phyloP scores from a whole-genome alignment of 1,284 basidiomycete species.

The Puccinia polysora region DNA sequence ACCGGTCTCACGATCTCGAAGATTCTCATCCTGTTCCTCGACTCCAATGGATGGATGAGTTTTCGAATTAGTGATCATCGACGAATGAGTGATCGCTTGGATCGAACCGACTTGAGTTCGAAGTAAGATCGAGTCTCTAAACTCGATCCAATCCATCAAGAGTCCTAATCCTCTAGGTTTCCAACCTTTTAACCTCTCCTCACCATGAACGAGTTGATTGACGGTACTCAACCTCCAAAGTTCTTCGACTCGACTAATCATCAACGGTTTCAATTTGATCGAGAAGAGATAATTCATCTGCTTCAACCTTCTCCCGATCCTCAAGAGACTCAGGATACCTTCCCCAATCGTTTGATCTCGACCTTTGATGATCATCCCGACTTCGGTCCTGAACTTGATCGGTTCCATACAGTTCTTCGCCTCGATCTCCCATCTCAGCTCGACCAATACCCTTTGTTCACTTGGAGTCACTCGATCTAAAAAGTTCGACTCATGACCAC shows the following conservation, averaged over 20 bases:
- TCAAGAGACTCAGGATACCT: constrained; percentile 68
- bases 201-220: constrained; percentile 85
- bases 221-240: constrained; percentile 92
- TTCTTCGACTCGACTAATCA: constrained; percentile 79
- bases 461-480: constrained; percentile 77
- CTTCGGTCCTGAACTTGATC: constrained; percentile 76
- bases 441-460: constrained; percentile 73
- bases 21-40: too few relatives aligned
- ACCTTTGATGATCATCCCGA: constrained; percentile 76
- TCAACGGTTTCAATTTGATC: constrained; percentile 72
- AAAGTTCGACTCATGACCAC: constrained; percentile 77
- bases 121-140: constrained; percentile 66
- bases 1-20: constrained; percentile 52
- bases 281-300: constrained; percentile 76
- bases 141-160: constrained; percentile 73
- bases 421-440: constrained; percentile 70
- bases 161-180: constrained; percentile 78
- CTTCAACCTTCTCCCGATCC: constrained; percentile 66
- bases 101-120: constrained; percentile 85
- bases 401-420: constrained; percentile 79
- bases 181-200: constrained; percentile 77
- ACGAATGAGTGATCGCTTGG: constrained; percentile 64
- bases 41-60: not conserved
- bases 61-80: too few relatives aligned
- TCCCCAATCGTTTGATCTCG: constrained; percentile 81